Conservation (phyloP, 169 alveolate genomes). For the Cryptosporidium viatorum region DNA sequence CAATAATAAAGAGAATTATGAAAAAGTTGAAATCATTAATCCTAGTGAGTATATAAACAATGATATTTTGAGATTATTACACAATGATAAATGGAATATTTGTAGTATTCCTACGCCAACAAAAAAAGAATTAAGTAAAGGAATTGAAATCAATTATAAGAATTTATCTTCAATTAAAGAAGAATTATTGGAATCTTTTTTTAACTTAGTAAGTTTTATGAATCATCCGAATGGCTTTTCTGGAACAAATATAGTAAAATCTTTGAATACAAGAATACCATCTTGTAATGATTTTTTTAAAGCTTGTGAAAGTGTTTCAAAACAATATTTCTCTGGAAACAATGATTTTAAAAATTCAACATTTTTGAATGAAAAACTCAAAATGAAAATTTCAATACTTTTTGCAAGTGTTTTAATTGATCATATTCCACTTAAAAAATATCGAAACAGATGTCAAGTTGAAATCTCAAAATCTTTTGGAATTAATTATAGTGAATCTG, state of each 20-base stretch:
- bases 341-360: not conserved
- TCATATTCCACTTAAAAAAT: conserved; percentile 60
- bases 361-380: conserved; percentile 8
- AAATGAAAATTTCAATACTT: conserved; percentile 28
- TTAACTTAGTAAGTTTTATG: not conserved
- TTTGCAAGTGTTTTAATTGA: conserved; percentile 12
- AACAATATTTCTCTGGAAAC: not conserved
- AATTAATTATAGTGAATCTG: conserved; percentile 20
- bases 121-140: conserved; percentile 11
- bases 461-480: conserved; percentile 45
- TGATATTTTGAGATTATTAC: not conserved
- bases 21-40: not conserved
- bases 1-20: conserved; percentile 50
- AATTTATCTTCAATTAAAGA: conserved; percentile 3
- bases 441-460: conserved; percentile 45
- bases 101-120: conserved; percentile 35
- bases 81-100: conserved; percentile 18
- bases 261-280: conserved; percentile 26
- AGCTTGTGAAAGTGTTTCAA: conserved; percentile 27
- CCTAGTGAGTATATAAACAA: not conserved
- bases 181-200: conserved; percentile 10
- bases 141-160: not conserved
- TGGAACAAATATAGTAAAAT: not conserved
- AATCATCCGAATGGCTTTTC: not conserved
- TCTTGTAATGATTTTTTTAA: conserved; percentile 38